A percentile compares a stretch with the other conserved stretches of the same genome.
Evolutionary conservation across 768 basidiomycete genomes (phyloP).

Genomic region (Bullera alba): DNA sequence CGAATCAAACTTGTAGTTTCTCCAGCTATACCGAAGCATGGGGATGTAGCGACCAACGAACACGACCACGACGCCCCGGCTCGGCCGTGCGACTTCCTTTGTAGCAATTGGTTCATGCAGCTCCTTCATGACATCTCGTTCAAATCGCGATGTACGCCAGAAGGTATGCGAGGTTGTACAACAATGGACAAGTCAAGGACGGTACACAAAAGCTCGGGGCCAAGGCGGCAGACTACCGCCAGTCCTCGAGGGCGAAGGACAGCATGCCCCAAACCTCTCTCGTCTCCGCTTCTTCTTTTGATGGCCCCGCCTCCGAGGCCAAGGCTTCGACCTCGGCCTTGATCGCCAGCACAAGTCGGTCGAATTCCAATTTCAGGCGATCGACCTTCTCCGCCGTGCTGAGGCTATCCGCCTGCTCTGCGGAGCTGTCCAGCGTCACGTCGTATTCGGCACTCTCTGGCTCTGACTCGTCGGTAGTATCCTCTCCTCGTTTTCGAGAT

Average conservation of each 20-base stretch:
- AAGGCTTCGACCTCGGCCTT: constrained; percentile 16
- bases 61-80: too few species aligned
- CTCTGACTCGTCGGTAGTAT: constrained; percentile 4
- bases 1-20: too few species aligned
- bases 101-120: too few species aligned
- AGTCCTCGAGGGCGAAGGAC: constrained; percentile 21
- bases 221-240: constrained; percentile 6
- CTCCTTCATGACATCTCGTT: too few species aligned
- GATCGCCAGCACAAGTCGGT: constrained; percentile 6
- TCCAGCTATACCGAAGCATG: too few species aligned
- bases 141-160: too few species aligned
- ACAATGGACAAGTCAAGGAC: too few species aligned
- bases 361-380: constrained; percentile 6
- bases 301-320: background rate
- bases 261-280: constrained; percentile 25
- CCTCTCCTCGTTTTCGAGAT: too few species aligned
- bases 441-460: background rate
- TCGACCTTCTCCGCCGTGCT: background rate
- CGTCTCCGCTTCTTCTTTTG: constrained; percentile 2
- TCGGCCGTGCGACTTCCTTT: too few species aligned
- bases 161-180: too few species aligned
- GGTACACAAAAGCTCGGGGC: too few species aligned
- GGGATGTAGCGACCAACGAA: too few species aligned
- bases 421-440: background rate
- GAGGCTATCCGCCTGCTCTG: background rate